Evolutionary conservation across 2,329 filamentous ascomycete genomes (phyloP).

Genomic region (Fusarium sublunatum): DNA sequence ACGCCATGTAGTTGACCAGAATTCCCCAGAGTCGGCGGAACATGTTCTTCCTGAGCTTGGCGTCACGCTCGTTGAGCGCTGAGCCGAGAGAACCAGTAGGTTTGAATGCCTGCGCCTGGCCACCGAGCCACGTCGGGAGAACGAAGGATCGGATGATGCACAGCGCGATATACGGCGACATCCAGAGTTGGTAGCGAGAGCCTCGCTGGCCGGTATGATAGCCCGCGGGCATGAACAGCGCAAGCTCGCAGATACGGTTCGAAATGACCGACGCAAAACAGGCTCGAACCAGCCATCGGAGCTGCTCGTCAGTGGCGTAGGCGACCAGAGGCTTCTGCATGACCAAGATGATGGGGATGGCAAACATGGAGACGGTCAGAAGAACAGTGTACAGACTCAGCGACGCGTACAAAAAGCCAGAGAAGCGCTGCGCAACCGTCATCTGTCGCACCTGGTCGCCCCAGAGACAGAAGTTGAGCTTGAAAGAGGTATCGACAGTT

Average conservation of each 20-base stretch:
- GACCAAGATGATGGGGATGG: constrained; percentile 68
- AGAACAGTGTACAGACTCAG: constrained; percentile 67
- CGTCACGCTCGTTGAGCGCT: constrained; percentile 68
- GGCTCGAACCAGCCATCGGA: constrained; percentile 68
- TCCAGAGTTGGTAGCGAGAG: constrained; percentile 68
- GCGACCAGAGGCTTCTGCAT: constrained; percentile 68
- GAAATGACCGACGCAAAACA: constrained; percentile 63
- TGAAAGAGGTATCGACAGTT: constrained; percentile 69
- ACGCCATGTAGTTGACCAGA: constrained; percentile 65
- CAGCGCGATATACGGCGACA: constrained; percentile 70
- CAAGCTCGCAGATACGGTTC: constrained; percentile 67
- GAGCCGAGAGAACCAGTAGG: constrained; percentile 68
- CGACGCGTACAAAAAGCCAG: constrained; percentile 67
- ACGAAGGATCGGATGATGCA: constrained; percentile 68
- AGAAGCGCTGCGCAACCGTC: constrained; percentile 67
- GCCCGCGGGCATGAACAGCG: constrained; percentile 68
- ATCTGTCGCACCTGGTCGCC: constrained; percentile 64
- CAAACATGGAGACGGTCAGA: constrained; percentile 65
- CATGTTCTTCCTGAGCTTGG: constrained; percentile 63
- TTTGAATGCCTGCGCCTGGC: constrained; percentile 68
- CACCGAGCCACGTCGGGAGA: constrained; percentile 69
- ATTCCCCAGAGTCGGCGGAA: constrained; percentile 65
- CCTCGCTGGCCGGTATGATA: constrained; percentile 70
- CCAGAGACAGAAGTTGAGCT: constrained; percentile 69
- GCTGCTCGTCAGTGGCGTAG: constrained; percentile 62